Base-by-base conservation (phyloP, 306 rosid genomes). In the Ceratonia siliqua region DNA sequence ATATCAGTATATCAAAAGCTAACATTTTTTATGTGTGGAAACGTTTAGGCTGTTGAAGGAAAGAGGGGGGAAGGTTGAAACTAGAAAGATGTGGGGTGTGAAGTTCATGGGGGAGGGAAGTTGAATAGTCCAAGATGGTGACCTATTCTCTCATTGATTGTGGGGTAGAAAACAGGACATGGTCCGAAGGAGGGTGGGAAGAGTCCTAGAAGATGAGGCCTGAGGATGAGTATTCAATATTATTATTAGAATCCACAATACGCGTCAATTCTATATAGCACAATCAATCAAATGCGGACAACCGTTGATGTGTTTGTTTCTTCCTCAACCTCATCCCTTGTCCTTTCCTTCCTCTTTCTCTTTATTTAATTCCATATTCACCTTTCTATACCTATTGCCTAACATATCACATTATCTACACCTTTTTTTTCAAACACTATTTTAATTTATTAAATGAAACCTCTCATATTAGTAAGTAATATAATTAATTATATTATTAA, bases 161-260 rank as follows among this genome's bases (percentile, higher is more conserved):
- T 27, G 39, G 48, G 67, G 6, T 27, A 25, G 36, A 54, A 38
- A 65, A n/a, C 27, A n/a, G 18, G 43, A 42, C 32, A 59, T 6
- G 56, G n/a, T n/a, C n/a, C n/a, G n/a, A n/a, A n/a, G 10, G 58
- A 59, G 28, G 70, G 78, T 65, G 73, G 78, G 68, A 64, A 11
- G 58, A 36, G 72, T 12, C 77, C 73, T 72, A 42, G 22, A 13
- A 28, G 46, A 52, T 22, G 20, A 68, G 55, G 39, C 5, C 1
- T 10, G 25, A 17, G 1, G 22, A 49, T 33, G 3, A 38, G 15
- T 67, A 15, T 68, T 28, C 25, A 49, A 42, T 50, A 11, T 14
- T 41, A 12, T 11, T 30, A 27, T 14, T 48, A 33, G 32, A 7
- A 42, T 41, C 10, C 0, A 10, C 68, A 53, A 59, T n/a, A 49